Evolutionary conservation across 2,329 filamentous ascomycete genomes (phyloP).

Genomic region (Aspergillus alliaceus): DNA sequence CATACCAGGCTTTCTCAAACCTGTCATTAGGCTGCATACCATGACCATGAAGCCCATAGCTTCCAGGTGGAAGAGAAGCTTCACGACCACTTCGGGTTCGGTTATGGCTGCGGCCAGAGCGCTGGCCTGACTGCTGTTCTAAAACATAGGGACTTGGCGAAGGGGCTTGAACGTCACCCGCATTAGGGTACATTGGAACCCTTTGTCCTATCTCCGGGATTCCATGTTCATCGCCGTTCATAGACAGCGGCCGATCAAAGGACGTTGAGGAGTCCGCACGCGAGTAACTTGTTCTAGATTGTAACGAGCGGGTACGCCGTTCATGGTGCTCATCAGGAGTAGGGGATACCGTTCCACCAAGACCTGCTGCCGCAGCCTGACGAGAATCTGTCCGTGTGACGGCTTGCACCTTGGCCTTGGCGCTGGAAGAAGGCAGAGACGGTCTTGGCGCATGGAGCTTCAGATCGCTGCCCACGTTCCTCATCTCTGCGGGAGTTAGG

Average conservation of each 20-base stretch:
- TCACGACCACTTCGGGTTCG: slow-evolving; percentile 73
- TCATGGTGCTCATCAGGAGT: slow-evolving; percentile 52
- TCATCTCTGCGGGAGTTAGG: slow-evolving; percentile 67
- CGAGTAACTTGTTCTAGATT: slow-evolving; percentile 63
- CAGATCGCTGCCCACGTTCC: slow-evolving; percentile 75
- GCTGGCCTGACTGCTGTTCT: slow-evolving; percentile 45
- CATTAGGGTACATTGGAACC: slow-evolving; percentile 89
- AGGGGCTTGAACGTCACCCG: slow-evolving; percentile 94
- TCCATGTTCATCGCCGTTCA: slow-evolving; percentile 75
- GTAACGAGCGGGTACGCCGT: slow-evolving; percentile 54
- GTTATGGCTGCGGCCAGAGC: slow-evolving; percentile 58
- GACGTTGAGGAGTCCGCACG: slow-evolving; percentile 49
- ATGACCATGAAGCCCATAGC: slow-evolving; percentile 90
- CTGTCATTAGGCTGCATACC: slow-evolving; percentile 73
- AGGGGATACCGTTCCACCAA: slow-evolving; percentile 62
- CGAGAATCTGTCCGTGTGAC: slow-evolving; percentile 93
- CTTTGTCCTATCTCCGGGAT: slow-evolving; percentile 90
- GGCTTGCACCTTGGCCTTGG: slow-evolving; percentile 76
- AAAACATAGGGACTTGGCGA: slow-evolving; percentile 66
- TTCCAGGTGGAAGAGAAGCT: slow-evolving; percentile 75
- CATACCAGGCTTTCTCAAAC: slow-evolving; percentile 88
- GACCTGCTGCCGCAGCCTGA: slow-evolving; percentile 78
- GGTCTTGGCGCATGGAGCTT: slow-evolving; percentile 88
- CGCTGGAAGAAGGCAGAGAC: slow-evolving; percentile 75
- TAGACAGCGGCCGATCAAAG: slow-evolving; percentile 56